A percentile compares a stretch with the other conserved stretches of the same genome.
These are phyloP conservation scores for Parachlorella kessleri DNA, from an alignment of 139 green algal genomes.

Conservation along the genomic window DNA sequence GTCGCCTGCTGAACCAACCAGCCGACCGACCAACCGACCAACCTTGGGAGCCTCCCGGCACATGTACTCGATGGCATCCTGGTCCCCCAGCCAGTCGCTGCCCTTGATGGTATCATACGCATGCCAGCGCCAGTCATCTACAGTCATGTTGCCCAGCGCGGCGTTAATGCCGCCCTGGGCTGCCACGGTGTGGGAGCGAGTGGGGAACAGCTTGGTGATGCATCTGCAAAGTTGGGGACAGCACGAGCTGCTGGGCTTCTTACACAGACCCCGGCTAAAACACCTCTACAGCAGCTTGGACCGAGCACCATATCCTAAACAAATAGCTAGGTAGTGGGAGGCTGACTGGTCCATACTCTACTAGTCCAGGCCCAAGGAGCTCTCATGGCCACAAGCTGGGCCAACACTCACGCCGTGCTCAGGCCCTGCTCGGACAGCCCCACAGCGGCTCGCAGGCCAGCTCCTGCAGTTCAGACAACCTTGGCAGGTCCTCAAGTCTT, in stretches of 20 bases:
- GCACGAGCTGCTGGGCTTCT: not conserved
- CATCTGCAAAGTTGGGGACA: slow-evolving; percentile 63
- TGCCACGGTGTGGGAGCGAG: slow-evolving; percentile 97
- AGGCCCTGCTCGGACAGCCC: slow-evolving; percentile 93
- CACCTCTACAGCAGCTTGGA: not conserved
- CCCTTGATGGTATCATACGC: slow-evolving; percentile 99
- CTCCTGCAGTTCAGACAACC: slow-evolving; percentile 33
- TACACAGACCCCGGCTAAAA: too few species aligned
- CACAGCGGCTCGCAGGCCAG: slow-evolving; percentile 93
- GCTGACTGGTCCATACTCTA: too few species aligned
- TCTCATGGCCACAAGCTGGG: not conserved
- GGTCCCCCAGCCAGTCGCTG: slow-evolving; percentile 97
- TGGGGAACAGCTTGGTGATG: slow-evolving; percentile 99
- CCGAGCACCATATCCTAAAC: not conserved
- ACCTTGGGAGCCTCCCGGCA: slow-evolving; percentile 90
- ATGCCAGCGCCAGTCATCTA: slow-evolving; percentile 99
- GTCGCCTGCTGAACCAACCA: too few species aligned
- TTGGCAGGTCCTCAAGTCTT: too few species aligned
- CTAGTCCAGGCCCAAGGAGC: not conserved
- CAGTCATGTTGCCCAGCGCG: slow-evolving; percentile 97
- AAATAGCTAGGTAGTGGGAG: too few species aligned
- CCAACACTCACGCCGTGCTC: slow-evolving; percentile 91
- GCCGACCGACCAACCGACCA: too few species aligned
- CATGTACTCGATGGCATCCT: slow-evolving; percentile 86
- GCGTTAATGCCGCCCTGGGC: slow-evolving; percentile 99